Base-by-base conservation (phyloP, 345 rosid species). In the Xanthoceras sorbifolium region DNA sequence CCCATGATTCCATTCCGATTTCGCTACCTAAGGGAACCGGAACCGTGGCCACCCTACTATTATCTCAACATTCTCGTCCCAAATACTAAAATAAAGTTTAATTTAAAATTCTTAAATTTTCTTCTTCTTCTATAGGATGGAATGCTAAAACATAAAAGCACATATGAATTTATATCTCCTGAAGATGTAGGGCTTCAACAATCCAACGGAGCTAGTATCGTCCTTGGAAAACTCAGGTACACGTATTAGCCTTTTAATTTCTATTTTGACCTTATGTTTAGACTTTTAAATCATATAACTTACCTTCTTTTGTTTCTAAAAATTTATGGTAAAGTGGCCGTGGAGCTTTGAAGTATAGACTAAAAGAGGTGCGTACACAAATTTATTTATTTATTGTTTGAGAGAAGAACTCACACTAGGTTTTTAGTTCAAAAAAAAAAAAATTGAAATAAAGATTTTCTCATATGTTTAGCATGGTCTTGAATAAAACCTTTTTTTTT, bases 191-290 rank as follows among this genome's bases (percentile, higher is more conserved):
- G 99, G 59, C 97, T 93, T 69, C 94, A 95, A 75, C 82, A 97
- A 77, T 77, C 94, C 64, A 88, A 92, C 75, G 92, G 89, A 66
- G 94, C 93, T 66, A 96, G 98, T 63, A 93, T 95, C 80, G 98
- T 95, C 75, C 96, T 93, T 68, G 99, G 98, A 76, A 95, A 93
- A 83, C 92, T 93, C 40, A 93, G 99, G 98, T 90, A 85, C n/a
- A n/a, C n/a, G n/a, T n/a, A n/a, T n/a, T 75, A 74, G 40, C 10
- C 22, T 54, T 42, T 75, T n/a, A 38, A 3, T 36, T 26, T 29
- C 34, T 29, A 14, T 4, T 73, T 29, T 31, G 32, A 25, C 38
- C 64, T 14, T 59, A 57, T 34, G 23, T 32, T n/a, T 69, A 69
- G 60, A 8, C 42, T 36, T n/a, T 22, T 2, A 42, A 46, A 42